Evolutionary conservation across 2,329 filamentous ascomycete genomes (phyloP), one percentile per base, ranked within the genome.

Genomic region (Penicillium sp.): DNA sequence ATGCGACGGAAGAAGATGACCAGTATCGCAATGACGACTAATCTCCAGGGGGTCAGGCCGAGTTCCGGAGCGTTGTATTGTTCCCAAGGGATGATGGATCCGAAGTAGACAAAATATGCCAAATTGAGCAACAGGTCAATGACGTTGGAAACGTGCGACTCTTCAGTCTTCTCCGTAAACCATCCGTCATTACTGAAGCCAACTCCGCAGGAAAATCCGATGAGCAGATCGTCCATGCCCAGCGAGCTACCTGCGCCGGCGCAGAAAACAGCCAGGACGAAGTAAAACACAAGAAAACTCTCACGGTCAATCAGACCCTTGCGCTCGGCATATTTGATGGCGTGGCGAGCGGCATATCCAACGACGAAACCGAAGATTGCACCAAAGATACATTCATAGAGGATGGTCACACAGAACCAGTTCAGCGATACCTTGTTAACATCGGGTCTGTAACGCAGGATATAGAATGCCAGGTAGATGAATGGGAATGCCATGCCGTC

Each of bases 401-500:
- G 82, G 62, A 99, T 86, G 37, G 91, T 96, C 69, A 89, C 87
- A 71, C 93, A 91, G 69, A 98, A 86, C 89, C 93, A 99, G 77
- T 98, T 87, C 63, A 89, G 89, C 15, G 88, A 85, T 43, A 96
- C 90, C 55, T 90, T 77, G 49, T 79, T 78, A 5, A 90, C 86
- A 67, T 90, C 76, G 31, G 86, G 87, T 63, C 89, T 82, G 74
- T 94, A 96, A 66, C 90, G 87, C 66, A 98, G 91, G 49, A 98
- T 85, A 76, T 97, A 98, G 34, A 97, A 81, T 0, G 91, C 89
- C 34, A 99, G 83, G 74, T 99, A 99, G 70, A 99, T 86, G 76
- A 99, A 99, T 0, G 95, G 95, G 73, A 99, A 99, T 1, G 95
- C 95, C 95, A 99, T 99, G 78, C 95, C 95, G 75, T 99, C 95